These are phyloP conservation scores for Pestalotiopsis sp. DNA, from an alignment of 2,329 filamentous ascomycete genomes.

Conservation along the genomic window DNA sequence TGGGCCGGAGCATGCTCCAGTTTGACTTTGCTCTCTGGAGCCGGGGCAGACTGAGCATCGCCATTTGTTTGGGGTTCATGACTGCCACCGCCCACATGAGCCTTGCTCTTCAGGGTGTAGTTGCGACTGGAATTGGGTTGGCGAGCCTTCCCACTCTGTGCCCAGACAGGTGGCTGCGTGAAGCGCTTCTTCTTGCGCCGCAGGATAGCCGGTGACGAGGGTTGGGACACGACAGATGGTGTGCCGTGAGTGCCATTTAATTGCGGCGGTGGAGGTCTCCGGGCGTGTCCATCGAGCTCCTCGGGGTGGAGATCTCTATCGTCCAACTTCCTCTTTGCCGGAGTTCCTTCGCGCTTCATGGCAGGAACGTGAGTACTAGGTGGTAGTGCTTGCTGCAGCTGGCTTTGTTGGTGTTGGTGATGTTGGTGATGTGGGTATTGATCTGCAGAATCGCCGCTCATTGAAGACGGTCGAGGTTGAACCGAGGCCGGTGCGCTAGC, in stretches of 20 bases:
- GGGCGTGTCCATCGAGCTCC: slow-evolving; percentile 52
- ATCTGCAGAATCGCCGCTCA: slow-evolving; percentile 26
- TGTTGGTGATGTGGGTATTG: slow-evolving; percentile 20
- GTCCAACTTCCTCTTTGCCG: slow-evolving; percentile 52
- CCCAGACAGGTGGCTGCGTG: slow-evolving; percentile 51
- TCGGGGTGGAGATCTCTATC: slow-evolving; percentile 51
- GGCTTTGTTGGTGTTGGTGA: slow-evolving; percentile 9
- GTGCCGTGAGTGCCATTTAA: slow-evolving; percentile 43
- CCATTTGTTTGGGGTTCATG: slow-evolving; percentile 26
- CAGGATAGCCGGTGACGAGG: slow-evolving; percentile 36
- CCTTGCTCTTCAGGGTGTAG: slow-evolving; percentile 46
- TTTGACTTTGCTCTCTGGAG: not conserved
- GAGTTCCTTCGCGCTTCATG: slow-evolving; percentile 35
- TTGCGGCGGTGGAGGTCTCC: slow-evolving; percentile 51
- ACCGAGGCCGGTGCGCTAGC: slow-evolving; percentile 14
- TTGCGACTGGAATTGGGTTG: slow-evolving; percentile 44
- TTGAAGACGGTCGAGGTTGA: slow-evolving; percentile 24
- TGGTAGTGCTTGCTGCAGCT: slow-evolving; percentile 19
- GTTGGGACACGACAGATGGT: slow-evolving; percentile 22
- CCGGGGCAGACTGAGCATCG: not conserved
- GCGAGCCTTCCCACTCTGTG: slow-evolving; percentile 41
- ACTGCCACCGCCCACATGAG: slow-evolving; percentile 36
- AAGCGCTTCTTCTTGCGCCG: slow-evolving; percentile 40
- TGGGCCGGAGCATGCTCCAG: slow-evolving; percentile 21
- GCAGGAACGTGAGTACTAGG: slow-evolving; percentile 31